Conservation (phyloP, 805 yeast genomes). For the Citeromyces matritensis region DNA sequence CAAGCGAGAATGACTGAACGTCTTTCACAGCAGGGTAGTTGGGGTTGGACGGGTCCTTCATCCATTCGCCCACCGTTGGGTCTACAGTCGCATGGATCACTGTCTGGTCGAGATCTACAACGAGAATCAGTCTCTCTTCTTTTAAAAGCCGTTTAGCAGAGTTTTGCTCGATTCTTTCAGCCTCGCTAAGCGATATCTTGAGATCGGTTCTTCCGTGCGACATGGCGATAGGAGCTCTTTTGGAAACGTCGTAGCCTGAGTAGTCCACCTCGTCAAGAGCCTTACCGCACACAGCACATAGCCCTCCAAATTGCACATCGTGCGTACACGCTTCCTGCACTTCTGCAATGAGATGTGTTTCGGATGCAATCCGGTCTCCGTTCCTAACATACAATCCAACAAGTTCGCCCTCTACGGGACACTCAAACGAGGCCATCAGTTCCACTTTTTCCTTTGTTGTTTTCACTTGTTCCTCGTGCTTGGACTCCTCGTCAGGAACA, state of each 20-base stretch:
- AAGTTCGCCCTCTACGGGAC: constrained; percentile 67
- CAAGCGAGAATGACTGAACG: constrained; percentile 61
- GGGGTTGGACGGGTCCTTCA: constrained; percentile 70
- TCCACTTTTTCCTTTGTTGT: constrained; percentile 36
- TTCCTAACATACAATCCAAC: constrained; percentile 28
- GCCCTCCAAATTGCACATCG: constrained; percentile 85
- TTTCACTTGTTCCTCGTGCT: constrained; percentile 21
- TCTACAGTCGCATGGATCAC: constrained; percentile 97
- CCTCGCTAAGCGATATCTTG: constrained; percentile 76
- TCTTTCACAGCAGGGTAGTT: constrained; percentile 76
- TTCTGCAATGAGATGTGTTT: constrained; percentile 27
- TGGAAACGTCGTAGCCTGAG: constrained; percentile 49
- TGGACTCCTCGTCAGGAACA: constrained; percentile 21
- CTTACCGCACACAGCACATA: constrained; percentile 87
- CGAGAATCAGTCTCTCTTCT: constrained; percentile 65
- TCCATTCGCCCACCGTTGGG: constrained; percentile 96
- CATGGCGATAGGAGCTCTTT: constrained; percentile 76
- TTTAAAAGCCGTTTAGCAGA: constrained; percentile 45
- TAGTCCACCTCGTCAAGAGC: constrained; percentile 66
- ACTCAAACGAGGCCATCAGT: constrained; percentile 62
- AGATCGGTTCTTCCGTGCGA: constrained; percentile 79
- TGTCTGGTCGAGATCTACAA: constrained; percentile 94
- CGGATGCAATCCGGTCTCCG: constrained; percentile 46
- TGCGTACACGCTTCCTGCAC: constrained; percentile 81
- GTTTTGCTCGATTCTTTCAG: constrained; percentile 62